Base-by-base conservation (phyloP, 768 basidiomycete species). In the Sistotremastrum suecicum region DNA sequence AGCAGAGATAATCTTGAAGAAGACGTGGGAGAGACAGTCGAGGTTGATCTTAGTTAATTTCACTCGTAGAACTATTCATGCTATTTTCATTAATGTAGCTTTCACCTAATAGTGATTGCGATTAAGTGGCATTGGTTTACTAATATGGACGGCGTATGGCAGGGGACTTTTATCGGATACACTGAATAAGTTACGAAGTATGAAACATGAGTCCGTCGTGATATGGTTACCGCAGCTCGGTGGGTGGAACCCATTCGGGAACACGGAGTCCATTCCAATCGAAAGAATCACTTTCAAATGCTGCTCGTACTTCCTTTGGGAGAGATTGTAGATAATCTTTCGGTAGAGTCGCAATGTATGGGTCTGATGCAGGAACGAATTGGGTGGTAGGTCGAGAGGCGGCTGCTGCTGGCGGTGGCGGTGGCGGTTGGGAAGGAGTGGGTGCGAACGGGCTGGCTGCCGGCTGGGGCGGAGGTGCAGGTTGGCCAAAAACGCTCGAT, bases 191-290 rank as follows among this genome's bases (percentile, higher is more conserved):
- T 20, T 20, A 20, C 20, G 20, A 20, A 20, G 20, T 20, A 20
- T 20, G 20, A 20, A 20, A 20, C 20, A 20, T 20, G 20, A 20
- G 20, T 20, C 2, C 8, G 28, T 5, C 28, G 40, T n/a, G 20
- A 28, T 28, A 38, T 29, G 34, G 40, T 62, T 65, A 78, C 47
- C 78, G 64, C 48, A 78, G 55, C 54, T 76, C 73, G 44, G 72
- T 53, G 6, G 82, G 84, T 36, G 83, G 84, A 46, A 79, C 65
- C 76, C 77, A 84, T 48, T 83, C 81, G 1, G 83, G 83, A 41
- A 87, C 68, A 20, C 20, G 20, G 1, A 20, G 49, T 71, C 70
- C 41, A 57, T 78, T 75, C 69, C 74, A 81, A 54, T 75, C 76
- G 53, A 86, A 87, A 60, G 61, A 74, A 45, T 65, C 62, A 12